Conservation (phyloP, 2,329 filamentous ascomycete genomes). For the Nigrograna mackinnonii region DNA sequence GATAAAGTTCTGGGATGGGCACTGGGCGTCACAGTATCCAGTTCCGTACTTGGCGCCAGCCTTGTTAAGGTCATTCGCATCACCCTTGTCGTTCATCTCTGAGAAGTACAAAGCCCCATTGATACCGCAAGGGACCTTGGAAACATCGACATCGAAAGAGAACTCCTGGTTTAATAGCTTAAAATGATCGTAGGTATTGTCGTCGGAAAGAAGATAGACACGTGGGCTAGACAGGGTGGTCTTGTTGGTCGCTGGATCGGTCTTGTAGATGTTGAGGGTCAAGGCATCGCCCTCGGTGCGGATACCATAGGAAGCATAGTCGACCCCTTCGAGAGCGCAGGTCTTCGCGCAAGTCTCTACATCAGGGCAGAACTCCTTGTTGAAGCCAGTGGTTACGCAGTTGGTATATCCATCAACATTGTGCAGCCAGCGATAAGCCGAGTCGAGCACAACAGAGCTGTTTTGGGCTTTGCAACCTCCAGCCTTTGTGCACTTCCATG, state of each 20-base stretch:
- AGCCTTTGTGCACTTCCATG: constrained; percentile 30
- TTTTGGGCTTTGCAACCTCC: constrained; percentile 30
- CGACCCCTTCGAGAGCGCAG: constrained; percentile 35
- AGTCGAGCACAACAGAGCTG: constrained; percentile 38
- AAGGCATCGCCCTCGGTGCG: constrained; percentile 53
- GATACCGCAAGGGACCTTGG: constrained; percentile 65
- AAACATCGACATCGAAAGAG: constrained; percentile 46
- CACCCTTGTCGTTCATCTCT: constrained; percentile 64
- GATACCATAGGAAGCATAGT: constrained; percentile 44
- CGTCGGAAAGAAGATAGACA: constrained; percentile 27
- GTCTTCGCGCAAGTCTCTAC: constrained; percentile 38
- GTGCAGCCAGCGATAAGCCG: constrained; percentile 51
- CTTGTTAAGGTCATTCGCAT: constrained; percentile 47
- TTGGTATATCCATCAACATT: constrained; percentile 42
- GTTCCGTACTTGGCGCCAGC: constrained; percentile 57
- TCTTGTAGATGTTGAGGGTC: constrained; percentile 56
- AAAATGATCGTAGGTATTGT: constrained; percentile 24
- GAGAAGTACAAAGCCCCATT: constrained; percentile 57
- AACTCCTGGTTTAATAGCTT: constrained; percentile 29
- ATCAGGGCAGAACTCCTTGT: constrained; percentile 24
- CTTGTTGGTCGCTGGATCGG: constrained; percentile 33
- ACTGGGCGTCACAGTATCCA: constrained; percentile 29
- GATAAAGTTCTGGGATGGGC: constrained; percentile 48
- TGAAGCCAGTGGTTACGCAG: constrained; percentile 46
- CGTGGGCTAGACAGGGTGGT: constrained; percentile 17